Evolutionary conservation across 2,329 filamentous ascomycete species (phyloP), one percentile per base, ranked within the genome.

Genomic region (Didymella exigua): DNA sequence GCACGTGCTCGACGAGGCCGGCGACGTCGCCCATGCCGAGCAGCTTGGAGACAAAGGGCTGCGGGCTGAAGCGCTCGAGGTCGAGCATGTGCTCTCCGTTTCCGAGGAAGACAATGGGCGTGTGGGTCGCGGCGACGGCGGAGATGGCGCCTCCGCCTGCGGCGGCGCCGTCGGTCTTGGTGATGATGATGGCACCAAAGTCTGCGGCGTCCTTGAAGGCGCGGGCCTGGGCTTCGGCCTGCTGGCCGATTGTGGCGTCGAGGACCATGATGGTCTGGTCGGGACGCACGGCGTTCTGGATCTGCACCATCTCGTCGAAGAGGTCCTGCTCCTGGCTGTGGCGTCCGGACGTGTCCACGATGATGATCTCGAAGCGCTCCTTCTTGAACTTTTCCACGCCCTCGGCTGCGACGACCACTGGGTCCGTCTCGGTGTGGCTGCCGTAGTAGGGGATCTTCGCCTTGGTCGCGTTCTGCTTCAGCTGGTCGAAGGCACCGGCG

Each of bases 351-450:
- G 95, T 99, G 79, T 99, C 95, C 50, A 99, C 95, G 59, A 99
- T 98, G 69, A 99, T 99, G 64, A 99, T 88, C 77, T 99, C 95
- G 73, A 99, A 99, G 42, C 88, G 86, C 79, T 99, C 95, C 81
- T 97, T 98, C 81, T 96, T 97, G 82, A 99, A 99, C 78, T 98
- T 96, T 41, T 96, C 92, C 27, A 99, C 95, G 78, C 95, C 95
- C 65, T 97, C 93, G n/a, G 87, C 85, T 0, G 95, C 93, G 16
- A 99, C 95, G 5, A 92, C 88, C 0, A 93, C 92, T 0, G 95
- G 95, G 71, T 99, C 95, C 7, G 93, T 97, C 79, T 99, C 92
- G 2, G 93, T 99, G 61, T 99, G 82, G 53, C 91, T 96, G 68
- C 95, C 95, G 75, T 96, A 99, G 83, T 99, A 99, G 9, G 95